Conservation (phyloP, 2,329 filamentous ascomycete species). For the Pleoardoris graminearum region DNA sequence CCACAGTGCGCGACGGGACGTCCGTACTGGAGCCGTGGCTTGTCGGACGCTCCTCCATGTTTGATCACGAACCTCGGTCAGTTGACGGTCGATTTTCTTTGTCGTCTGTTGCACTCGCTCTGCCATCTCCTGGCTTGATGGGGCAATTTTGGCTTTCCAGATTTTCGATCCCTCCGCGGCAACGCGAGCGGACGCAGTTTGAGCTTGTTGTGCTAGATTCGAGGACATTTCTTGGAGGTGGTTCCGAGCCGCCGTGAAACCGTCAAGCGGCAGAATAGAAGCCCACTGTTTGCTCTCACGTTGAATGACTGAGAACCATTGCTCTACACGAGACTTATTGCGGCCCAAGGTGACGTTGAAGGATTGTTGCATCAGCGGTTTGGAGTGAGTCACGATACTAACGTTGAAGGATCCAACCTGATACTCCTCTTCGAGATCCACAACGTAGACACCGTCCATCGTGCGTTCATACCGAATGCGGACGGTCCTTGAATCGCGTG, state of each 20-base stretch:
- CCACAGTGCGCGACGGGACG: constrained; percentile 30
- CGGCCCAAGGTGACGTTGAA: constrained; percentile 40
- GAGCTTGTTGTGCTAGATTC: constrained; percentile 18
- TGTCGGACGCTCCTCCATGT: constrained; percentile 28
- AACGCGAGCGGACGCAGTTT: constrained; percentile 7
- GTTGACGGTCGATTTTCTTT: constrained; percentile 14
- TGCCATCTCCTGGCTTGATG: constrained; percentile 2
- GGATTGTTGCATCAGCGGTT: constrained; percentile 40
- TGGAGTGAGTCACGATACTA: constrained; percentile 47
- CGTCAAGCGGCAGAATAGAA: constrained; percentile 8
- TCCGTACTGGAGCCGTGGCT: constrained; percentile 32
- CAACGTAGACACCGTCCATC: constrained; percentile 58
- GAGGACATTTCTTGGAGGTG: constrained; percentile 27
- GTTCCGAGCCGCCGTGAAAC: constrained; percentile 22
- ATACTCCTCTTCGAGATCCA: constrained; percentile 55
- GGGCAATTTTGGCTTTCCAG: constrained; percentile 7
- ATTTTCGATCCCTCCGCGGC: constrained; percentile 11
- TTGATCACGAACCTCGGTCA: constrained; percentile 20
- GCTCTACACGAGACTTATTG: constrained; percentile 33
- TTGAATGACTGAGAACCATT: constrained; percentile 25
- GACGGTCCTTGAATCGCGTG: constrained; percentile 47
- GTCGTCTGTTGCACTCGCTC: constrained; percentile 9
- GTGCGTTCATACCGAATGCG: constrained; percentile 53
- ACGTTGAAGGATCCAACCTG: constrained; percentile 55
- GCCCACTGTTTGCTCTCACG: neutral